Base-by-base conservation (phyloP, 495 filamentous ascomycete species). In the Staphylotrichum longicolle region DNA sequence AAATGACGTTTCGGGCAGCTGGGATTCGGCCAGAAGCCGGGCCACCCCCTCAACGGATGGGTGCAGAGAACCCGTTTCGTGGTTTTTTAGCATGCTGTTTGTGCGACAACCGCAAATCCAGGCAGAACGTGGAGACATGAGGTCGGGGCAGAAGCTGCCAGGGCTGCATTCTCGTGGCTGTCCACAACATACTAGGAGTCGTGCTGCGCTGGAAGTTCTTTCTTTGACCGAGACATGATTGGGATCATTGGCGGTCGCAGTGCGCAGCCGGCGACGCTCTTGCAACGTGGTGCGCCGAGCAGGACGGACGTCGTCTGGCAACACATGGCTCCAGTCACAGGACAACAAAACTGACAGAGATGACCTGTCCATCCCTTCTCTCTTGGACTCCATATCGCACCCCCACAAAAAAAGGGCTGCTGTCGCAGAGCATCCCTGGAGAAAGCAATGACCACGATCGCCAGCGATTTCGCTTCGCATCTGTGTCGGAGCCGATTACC, bases 361-460 rank as follows among this genome's bases (percentile, higher is more conserved):
- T 27, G 20, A 27, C 20, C 20, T 27, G 20, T 27, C 20, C 1
- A 27, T 27, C 20, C 20, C 20, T 27, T 39, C 37, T 39, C 37
- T 39, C 37, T 7, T 39, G 37, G 5, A 7, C 37, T 39, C 37
- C 6, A 39, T 10, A 6, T 39, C 37, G 4, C 52, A 32, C 7
- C 52, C 40, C 54, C 53, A 56, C 39, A 44, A 45, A 45, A 56
- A 44, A n/a, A 56, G n/a, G 41, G 53, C 53, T 41, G 32, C 7
- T 35, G 44, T 27, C 34, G 49, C 37, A 52, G 2, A 52, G 34
- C 10, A 37, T 37, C 32, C 49, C 32, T 37, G 33, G 11, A 10
- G 39, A 51, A 50, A 45, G 40, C 37, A 50, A 33, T 12, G 47
- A 45, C 40, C 57, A 45, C 12, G 57, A 58, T 58, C 56, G 57